phyloP scores from a whole-genome alignment of 1,284 basidiomycete genomes.

The Pascua sp. region DNA sequence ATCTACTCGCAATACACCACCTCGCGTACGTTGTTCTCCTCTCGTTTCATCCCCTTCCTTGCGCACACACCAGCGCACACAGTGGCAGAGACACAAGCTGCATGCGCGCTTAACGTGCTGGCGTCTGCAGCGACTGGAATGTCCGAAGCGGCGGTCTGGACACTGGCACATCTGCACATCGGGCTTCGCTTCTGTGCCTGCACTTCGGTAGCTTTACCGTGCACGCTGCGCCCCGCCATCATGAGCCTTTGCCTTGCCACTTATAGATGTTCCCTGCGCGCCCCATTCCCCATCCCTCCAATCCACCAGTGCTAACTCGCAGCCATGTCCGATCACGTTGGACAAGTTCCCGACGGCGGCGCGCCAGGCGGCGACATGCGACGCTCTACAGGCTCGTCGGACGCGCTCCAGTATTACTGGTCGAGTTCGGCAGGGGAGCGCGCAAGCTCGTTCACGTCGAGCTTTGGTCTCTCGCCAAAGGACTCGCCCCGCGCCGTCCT shows the following conservation, averaged over 20 bases:
- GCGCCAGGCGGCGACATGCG: constrained; percentile 11
- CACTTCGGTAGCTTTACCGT: not conserved
- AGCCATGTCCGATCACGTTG: too few species aligned
- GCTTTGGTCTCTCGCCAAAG: constrained; percentile 22
- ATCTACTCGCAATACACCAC: not conserved
- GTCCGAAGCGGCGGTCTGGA: too few species aligned
- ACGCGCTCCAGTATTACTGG: constrained; percentile 44
- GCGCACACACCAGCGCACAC: not conserved
- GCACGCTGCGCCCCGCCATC: not conserved
- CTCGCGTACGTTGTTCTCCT: constrained; percentile 2
- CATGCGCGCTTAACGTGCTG: too few species aligned
- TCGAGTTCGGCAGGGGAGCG: constrained; percentile 38
- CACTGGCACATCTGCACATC: too few species aligned
- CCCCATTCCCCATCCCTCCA: not conserved
- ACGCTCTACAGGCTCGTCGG: constrained; percentile 35
- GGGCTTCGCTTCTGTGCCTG: too few species aligned
- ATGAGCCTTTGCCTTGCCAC: not conserved
- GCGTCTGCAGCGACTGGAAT: too few species aligned
- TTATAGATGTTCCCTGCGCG: not conserved
- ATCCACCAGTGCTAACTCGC: not conserved
- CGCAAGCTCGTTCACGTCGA: constrained; percentile 35
- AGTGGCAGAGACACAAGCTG: too few species aligned
- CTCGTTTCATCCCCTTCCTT: not conserved
- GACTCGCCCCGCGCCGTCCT: constrained; percentile 7
- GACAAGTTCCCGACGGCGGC: not conserved